phyloP scores from a whole-genome alignment of 148 eudicot genomes.

The Chenopodium suecicum region DNA sequence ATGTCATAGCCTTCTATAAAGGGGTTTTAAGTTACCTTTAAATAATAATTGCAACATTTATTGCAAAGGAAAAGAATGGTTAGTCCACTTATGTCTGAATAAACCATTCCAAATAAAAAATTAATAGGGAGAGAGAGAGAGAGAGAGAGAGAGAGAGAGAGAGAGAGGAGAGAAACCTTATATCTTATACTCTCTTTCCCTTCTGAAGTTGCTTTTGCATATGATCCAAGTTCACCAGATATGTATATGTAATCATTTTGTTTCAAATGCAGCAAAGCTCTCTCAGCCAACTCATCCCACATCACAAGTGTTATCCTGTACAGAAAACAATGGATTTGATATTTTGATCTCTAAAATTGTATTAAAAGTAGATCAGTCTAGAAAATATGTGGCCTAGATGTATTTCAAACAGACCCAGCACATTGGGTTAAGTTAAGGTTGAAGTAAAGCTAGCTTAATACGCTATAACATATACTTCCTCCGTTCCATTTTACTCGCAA shows the following conservation, averaged over 20 bases:
- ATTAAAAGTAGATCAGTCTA: not conserved
- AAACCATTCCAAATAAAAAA: not conserved
- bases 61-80: not conserved
- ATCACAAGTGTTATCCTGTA: conserved; percentile 55
- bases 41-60: not conserved
- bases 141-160: not conserved
- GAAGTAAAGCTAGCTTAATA: not conserved
- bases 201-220: conserved; percentile 27
- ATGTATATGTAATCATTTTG: conserved; percentile 60
- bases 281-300: conserved; percentile 62
- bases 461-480: not conserved
- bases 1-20: not conserved
- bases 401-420: not conserved
- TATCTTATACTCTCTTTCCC: conserved; percentile 31
- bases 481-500: no score
- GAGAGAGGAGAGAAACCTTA: conserved; percentile 40
- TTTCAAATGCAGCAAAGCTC: conserved; percentile 57
- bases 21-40: not conserved
- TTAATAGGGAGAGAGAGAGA: not conserved
- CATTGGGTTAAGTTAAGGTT: not conserved
- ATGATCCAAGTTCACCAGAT: conserved; percentile 57
- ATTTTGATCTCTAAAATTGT: not conserved
- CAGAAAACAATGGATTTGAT: not conserved
- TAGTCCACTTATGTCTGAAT: not conserved
- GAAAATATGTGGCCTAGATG: not conserved